Percentiles rank a stretch among this genome's conserved stretches.
Conservation (phyloP, 345 rosid species). For the Heritiera fomes region DNA sequence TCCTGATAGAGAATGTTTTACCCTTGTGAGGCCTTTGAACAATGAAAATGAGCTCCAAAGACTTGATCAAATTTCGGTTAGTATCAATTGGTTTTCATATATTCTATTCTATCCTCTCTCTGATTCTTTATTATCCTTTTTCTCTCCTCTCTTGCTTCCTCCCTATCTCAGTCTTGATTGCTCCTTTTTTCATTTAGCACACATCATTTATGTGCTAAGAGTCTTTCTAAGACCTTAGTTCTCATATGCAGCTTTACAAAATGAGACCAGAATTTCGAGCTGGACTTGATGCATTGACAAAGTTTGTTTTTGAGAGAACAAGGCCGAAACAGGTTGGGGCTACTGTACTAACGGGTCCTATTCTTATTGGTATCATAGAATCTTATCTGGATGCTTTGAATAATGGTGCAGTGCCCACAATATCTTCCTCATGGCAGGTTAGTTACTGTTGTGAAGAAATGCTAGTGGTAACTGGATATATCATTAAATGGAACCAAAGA, state of each 20-base stretch:
- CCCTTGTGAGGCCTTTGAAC: slow-evolving; percentile 91
- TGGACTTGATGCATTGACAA: slow-evolving; percentile 91
- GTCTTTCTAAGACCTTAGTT: background rate
- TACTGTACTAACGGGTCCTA: slow-evolving; percentile 86
- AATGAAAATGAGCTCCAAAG: slow-evolving; percentile 86
- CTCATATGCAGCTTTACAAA: slow-evolving; percentile 58
- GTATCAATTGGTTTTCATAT: slow-evolving; percentile 30
- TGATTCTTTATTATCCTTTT: background rate
- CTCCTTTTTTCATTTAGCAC: background rate
- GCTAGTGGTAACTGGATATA: background rate
- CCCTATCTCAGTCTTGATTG: background rate
- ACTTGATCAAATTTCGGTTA: slow-evolving; percentile 82
- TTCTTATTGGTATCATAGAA: slow-evolving; percentile 85
- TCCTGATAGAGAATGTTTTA: slow-evolving; percentile 93
- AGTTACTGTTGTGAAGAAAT: slow-evolving; percentile 24
- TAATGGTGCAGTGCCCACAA: slow-evolving; percentile 97
- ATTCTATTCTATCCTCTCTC: slow-evolving; percentile 1
- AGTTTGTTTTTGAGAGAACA: slow-evolving; percentile 94
- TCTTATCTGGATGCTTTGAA: slow-evolving; percentile 93
- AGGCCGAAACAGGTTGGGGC: slow-evolving; percentile 96
- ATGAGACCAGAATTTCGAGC: slow-evolving; percentile 83
- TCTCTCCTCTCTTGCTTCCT: background rate
- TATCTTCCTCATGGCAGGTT: slow-evolving; percentile 99
- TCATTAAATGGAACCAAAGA: slow-evolving; percentile 12
- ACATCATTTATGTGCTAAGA: background rate